These are phyloP conservation scores for Speleostelium caveatum DNA, from an alignment of 78 protist genomes.

Conservation along the genomic window DNA sequence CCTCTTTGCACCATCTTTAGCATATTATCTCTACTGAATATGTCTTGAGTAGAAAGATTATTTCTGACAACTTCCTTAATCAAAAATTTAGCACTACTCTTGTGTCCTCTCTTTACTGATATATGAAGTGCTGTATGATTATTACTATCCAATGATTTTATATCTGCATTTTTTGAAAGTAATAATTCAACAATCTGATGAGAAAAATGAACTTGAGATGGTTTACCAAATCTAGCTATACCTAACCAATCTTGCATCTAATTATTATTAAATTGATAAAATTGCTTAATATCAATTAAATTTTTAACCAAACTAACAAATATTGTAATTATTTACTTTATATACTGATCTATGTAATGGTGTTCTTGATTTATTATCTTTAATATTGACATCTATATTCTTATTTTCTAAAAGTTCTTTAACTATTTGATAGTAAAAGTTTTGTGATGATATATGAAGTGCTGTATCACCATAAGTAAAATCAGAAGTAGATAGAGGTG, in stretches of 20 bases:
- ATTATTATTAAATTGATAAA: too few relatives aligned
- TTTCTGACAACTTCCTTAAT: background rate
- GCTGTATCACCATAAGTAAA: constrained; percentile 24
- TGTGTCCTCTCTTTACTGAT: constrained; percentile 40
- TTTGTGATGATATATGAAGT: constrained; percentile 36
- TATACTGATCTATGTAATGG: constrained; percentile 38
- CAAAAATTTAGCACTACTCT: background rate
- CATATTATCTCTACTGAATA: constrained; percentile 2
- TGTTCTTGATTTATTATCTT: constrained; percentile 29
- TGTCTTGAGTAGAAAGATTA: background rate
- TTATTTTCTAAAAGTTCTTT: constrained; percentile 26
- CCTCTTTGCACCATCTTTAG: constrained; percentile 12
- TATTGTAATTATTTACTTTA: constrained; percentile 47
- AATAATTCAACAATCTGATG: constrained; percentile 48
- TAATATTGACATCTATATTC: constrained; percentile 10
- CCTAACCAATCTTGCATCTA: constrained; percentile 66
- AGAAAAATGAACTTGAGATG: constrained; percentile 38
- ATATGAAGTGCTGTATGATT: constrained; percentile 41
- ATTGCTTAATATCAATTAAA: too few relatives aligned
- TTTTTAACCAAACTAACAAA: too few relatives aligned
- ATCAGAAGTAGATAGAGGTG: constrained; percentile 27
- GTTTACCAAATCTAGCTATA: constrained; percentile 77
- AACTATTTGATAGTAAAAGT: constrained; percentile 11
- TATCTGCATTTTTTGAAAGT: constrained; percentile 8
- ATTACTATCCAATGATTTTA: constrained; percentile 4